A percentile compares a stretch with the other conserved stretches of the same genome.
Evolutionary conservation across 306 rosid genomes (phyloP).

Genomic region (Sicyos edulis): DNA sequence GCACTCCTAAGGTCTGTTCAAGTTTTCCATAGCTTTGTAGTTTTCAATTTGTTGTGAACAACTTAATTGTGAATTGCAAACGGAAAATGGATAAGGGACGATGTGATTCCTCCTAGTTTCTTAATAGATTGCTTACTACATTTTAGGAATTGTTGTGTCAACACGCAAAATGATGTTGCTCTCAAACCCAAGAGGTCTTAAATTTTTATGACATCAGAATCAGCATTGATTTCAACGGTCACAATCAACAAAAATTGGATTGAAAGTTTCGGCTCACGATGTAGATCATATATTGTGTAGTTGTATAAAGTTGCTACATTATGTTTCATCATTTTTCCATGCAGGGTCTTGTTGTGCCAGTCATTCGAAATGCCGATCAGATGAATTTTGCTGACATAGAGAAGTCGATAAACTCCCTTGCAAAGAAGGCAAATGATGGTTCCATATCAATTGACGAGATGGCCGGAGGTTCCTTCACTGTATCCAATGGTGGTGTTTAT

Average conservation of each 20-base stretch:
- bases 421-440: slow-evolving; percentile 76
- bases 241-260: not conserved
- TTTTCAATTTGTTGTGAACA: not conserved
- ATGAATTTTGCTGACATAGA: slow-evolving; percentile 79
- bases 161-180: not conserved
- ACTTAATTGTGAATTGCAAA: not conserved
- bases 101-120: not conserved
- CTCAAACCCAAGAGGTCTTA: not conserved
- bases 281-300: not conserved
- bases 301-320: not conserved
- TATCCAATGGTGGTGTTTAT: slow-evolving; percentile 83
- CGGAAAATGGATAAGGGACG: not conserved
- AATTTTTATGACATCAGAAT: not conserved
- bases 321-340: slow-evolving; percentile 19
- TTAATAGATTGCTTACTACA: not conserved
- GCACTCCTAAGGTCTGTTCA: slow-evolving; percentile 58
- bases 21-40: slow-evolving; percentile 11
- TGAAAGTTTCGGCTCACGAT: not conserved
- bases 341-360: slow-evolving; percentile 81
- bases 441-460: slow-evolving; percentile 70
- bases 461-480: slow-evolving; percentile 84
- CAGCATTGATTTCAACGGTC: not conserved
- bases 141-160: not conserved
- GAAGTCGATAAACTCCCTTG: slow-evolving; percentile 65
- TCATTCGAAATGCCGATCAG: slow-evolving; percentile 56